phyloP scores from a whole-genome alignment of 495 filamentous ascomycete species.

The Corynascus novoguineensis region DNA sequence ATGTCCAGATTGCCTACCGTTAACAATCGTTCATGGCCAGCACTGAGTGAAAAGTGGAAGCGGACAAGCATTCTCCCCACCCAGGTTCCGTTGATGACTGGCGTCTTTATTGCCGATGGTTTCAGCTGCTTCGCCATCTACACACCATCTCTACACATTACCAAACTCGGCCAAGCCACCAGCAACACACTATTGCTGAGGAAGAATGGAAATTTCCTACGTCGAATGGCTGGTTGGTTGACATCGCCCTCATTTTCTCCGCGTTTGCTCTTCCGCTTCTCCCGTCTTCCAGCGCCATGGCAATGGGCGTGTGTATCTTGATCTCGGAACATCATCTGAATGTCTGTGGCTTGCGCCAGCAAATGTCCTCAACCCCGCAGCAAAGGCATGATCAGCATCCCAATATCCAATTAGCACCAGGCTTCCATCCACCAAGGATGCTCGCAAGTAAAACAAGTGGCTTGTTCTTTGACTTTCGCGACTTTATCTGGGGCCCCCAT shows the following conservation, averaged over 20 bases:
- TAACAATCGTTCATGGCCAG: not conserved
- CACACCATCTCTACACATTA: not conserved
- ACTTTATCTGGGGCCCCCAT: no score
- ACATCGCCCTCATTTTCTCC: not conserved
- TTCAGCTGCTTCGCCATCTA: slow-evolving; percentile 1
- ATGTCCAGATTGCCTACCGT: not conserved
- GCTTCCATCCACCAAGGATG: no score
- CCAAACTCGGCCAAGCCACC: slow-evolving; percentile 1
- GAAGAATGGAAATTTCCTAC: no score
- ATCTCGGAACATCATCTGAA: not conserved
- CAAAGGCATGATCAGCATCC: not conserved
- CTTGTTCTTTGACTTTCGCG: no score
- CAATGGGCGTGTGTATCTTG: not conserved
- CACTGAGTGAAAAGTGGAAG: no score
- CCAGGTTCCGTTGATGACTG: slow-evolving; percentile 1
- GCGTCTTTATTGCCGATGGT: slow-evolving; percentile 5
- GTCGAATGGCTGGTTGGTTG: not conserved
- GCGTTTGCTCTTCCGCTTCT: not conserved
- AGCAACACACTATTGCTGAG: not conserved
- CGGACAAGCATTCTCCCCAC: not conserved
- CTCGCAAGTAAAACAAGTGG: not conserved
- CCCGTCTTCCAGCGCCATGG: not conserved
- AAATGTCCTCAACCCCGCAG: not conserved
- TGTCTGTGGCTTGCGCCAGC: not conserved
- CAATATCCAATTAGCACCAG: not conserved